phyloP scores from a whole-genome alignment of 2,329 filamentous ascomycete species.

The Fusarium secorum region DNA sequence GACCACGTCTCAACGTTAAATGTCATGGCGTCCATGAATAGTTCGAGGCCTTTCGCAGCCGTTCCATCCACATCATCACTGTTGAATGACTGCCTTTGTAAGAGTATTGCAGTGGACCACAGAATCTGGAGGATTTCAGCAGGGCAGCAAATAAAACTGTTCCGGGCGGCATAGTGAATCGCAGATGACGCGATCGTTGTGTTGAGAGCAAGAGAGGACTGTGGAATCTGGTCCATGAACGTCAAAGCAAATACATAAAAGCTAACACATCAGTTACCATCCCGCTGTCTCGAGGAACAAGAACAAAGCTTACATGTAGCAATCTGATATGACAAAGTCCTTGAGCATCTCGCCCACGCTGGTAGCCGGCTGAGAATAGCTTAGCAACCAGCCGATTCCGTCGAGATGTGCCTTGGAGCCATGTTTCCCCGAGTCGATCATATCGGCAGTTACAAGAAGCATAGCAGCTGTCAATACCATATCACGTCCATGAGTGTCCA shows the following conservation, averaged over 20 bases:
- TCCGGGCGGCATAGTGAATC: constrained; percentile 7
- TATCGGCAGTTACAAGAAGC: not conserved
- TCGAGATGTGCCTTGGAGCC: constrained; percentile 11
- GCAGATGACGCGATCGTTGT: not conserved
- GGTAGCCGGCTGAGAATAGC: not conserved
- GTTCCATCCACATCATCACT: not conserved
- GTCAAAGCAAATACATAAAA: constrained; percentile 11
- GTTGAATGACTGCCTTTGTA: not conserved
- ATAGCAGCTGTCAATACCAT: not conserved
- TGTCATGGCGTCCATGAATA: not conserved
- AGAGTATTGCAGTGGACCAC: not conserved
- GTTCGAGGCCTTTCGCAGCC: not conserved
- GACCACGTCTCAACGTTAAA: constrained; percentile 9
- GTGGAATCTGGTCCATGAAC: not conserved
- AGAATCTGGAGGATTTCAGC: constrained; percentile 6
- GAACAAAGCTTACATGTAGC: not conserved
- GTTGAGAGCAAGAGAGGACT: not conserved
- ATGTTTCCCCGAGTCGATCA: constrained; percentile 11
- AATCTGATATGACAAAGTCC: constrained; percentile 13
- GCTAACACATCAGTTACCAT: not conserved
- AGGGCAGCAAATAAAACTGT: constrained; percentile 12
- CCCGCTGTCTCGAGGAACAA: fast-evolving
- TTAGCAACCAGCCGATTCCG: not conserved
- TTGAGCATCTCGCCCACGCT: not conserved
- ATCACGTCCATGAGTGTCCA: not conserved